Conservation (phyloP, 352 stramenopile species). For the Phytophthora sp. region DNA sequence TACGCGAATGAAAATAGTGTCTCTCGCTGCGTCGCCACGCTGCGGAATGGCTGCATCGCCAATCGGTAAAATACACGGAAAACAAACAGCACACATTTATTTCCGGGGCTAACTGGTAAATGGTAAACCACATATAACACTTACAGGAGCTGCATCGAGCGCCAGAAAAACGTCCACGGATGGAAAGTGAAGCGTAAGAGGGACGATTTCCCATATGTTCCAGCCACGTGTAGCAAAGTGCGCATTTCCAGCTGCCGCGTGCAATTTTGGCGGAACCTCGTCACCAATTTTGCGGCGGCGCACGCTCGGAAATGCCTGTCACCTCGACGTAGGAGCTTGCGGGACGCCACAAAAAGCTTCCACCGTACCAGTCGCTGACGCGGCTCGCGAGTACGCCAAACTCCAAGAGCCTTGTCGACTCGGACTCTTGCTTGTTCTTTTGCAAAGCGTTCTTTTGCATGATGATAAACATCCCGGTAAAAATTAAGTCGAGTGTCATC, state of each 20-base stretch:
- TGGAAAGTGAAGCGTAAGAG: constrained; percentile 43
- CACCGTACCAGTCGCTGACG: constrained; percentile 49
- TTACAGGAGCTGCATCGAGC: constrained; percentile 57
- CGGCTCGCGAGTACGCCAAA: constrained; percentile 60
- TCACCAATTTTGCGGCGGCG: constrained; percentile 35
- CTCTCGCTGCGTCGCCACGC: constrained; percentile 41
- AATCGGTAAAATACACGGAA: too few species aligned
- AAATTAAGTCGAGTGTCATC: constrained; percentile 65
- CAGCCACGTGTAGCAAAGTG: constrained; percentile 21
- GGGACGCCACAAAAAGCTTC: constrained; percentile 49
- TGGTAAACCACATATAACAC: too few species aligned
- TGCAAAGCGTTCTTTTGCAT: constrained; percentile 45
- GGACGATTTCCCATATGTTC: constrained; percentile 22
- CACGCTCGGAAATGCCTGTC: constrained; percentile 37
- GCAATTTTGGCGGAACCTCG: constrained; percentile 29
- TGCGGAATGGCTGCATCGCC: constrained; percentile 46
- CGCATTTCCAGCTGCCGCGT: constrained; percentile 36
- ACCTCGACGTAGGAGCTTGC: constrained; percentile 37
- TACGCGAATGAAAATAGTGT: constrained; percentile 22
- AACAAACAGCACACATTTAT: too few species aligned
- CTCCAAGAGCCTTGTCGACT: constrained; percentile 40
- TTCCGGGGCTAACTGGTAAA: too few species aligned
- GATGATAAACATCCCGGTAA: constrained; percentile 53
- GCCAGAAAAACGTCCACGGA: constrained; percentile 48
- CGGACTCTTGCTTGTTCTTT: constrained; percentile 42